These are phyloP conservation scores for Kregervanrija fluxuum DNA, from an alignment of 805 yeast species.

Conservation along the genomic window DNA sequence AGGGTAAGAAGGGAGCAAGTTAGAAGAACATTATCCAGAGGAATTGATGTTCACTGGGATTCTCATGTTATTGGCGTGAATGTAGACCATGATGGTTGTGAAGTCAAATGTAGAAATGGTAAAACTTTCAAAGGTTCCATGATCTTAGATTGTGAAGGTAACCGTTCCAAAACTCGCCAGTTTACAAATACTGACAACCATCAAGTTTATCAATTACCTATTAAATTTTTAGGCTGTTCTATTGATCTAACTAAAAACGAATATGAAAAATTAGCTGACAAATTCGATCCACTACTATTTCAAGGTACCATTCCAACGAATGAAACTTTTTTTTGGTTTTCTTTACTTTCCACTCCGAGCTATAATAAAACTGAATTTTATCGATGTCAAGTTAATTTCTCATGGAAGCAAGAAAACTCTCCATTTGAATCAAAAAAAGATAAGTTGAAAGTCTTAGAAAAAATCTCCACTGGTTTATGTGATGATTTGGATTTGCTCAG, in stretches of 20 bases:
- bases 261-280: too few relatives aligned
- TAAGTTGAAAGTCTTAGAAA: too few relatives aligned
- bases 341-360: conserved; percentile 15
- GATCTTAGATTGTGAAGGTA: conserved; percentile 25
- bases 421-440: too few relatives aligned
- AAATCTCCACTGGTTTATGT: conserved; percentile 3
- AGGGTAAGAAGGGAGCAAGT: conserved; percentile 26
- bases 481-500: conserved; percentile 6
- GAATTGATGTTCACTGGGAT: conserved; percentile 25
- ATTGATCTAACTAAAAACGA: too few relatives aligned
- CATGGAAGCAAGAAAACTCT: too few relatives aligned
- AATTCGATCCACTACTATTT: conserved; percentile 10
- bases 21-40: conserved; percentile 18
- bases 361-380: conserved; percentile 9
- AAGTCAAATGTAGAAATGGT: conserved; percentile 16
- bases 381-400: conserved; percentile 7
- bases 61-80: conserved; percentile 15
- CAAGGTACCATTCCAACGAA: conserved; percentile 25
- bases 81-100: conserved; percentile 5
- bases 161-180: conserved; percentile 19
- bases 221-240: too few relatives aligned
- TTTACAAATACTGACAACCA: conserved; percentile 16
- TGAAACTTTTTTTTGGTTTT: conserved; percentile 25
- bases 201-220: conserved; percentile 10
- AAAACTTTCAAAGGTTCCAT: conserved; percentile 12